phyloP scores from a whole-genome alignment of 2,329 filamentous ascomycete species.

The Pseudogymnoascus sp. region DNA sequence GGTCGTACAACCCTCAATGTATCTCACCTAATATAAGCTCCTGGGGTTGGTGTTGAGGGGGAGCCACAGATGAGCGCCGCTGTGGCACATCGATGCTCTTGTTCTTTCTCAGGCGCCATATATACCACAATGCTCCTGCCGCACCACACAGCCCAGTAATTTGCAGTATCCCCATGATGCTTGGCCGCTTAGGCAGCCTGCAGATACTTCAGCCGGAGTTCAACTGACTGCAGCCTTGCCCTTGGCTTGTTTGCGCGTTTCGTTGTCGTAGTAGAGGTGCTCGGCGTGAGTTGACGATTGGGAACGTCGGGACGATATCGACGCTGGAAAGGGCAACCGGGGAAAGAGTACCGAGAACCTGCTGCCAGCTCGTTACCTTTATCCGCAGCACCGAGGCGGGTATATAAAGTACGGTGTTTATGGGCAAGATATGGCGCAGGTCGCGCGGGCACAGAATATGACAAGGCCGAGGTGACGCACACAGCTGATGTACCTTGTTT shows the following conservation, averaged over 20 bases:
- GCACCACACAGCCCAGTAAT: constrained; percentile 1
- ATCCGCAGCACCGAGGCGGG: constrained; percentile 1
- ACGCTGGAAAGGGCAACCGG: background rate
- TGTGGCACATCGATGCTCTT: background rate
- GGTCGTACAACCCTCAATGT: background rate
- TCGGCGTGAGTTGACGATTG: background rate
- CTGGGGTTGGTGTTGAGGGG: background rate
- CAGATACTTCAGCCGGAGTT: background rate
- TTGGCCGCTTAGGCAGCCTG: background rate
- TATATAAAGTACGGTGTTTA: constrained; percentile 1
- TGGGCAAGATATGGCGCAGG: constrained; percentile 2
- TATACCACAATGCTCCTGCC: background rate
- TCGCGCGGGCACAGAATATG: background rate
- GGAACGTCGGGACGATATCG: background rate
- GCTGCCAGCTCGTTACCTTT: constrained; percentile 1
- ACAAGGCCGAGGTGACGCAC: constrained; percentile 5
- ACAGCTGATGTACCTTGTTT: background rate
- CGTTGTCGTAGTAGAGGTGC: background rate
- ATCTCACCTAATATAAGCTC: background rate
- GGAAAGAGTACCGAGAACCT: background rate
- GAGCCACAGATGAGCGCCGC: background rate
- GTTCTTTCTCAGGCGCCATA: background rate
- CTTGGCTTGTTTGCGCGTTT: background rate
- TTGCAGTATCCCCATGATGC: background rate
- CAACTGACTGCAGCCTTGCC: background rate